Evolutionary conservation across 441 rosid genomes (phyloP).

Genomic region (Pelargonium fulgidum): DNA sequence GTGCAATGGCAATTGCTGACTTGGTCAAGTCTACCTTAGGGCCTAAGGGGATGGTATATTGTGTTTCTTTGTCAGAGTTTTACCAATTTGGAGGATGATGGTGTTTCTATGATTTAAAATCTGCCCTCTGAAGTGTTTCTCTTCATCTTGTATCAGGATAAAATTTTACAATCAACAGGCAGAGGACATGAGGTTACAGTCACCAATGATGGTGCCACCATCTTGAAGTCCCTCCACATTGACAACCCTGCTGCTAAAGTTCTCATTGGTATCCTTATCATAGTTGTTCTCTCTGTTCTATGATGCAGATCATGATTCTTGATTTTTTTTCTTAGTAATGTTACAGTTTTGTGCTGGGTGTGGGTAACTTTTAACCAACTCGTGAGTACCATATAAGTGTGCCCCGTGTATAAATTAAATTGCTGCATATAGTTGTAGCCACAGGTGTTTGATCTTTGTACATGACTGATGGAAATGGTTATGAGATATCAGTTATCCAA

Average conservation of each 20-base stretch:
- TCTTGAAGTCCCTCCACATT: constrained; percentile 82
- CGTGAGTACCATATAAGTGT: background rate
- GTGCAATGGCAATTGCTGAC: constrained; percentile 90
- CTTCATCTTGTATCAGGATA: constrained; percentile 45
- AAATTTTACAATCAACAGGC: constrained; percentile 91
- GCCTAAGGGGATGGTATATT: constrained; percentile 91
- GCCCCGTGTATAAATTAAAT: too few species aligned
- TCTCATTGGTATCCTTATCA: constrained; percentile 66
- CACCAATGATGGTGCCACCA: constrained; percentile 96
- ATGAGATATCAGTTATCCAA: constrained; percentile 1
- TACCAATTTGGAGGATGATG: background rate
- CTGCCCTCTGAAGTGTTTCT: constrained; percentile 13
- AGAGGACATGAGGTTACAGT: constrained; percentile 75
- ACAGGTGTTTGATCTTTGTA: background rate
- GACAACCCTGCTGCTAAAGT: constrained; percentile 98
- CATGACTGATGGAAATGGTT: background rate
- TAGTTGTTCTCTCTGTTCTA: background rate
- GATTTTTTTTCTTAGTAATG: background rate
- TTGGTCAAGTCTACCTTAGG: constrained; percentile 94
- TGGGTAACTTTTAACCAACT: too few species aligned
- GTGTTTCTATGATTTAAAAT: background rate
- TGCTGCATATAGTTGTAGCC: too few species aligned
- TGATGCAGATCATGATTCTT: background rate
- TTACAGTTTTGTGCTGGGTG: too few species aligned
- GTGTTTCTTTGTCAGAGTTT: constrained; percentile 4